A percentile compares a stretch with the other conserved stretches of the same genome.
phyloP scores from a whole-genome alignment of 108 stramenopile genomes.

The Stephanodiscus minutulus region DNA sequence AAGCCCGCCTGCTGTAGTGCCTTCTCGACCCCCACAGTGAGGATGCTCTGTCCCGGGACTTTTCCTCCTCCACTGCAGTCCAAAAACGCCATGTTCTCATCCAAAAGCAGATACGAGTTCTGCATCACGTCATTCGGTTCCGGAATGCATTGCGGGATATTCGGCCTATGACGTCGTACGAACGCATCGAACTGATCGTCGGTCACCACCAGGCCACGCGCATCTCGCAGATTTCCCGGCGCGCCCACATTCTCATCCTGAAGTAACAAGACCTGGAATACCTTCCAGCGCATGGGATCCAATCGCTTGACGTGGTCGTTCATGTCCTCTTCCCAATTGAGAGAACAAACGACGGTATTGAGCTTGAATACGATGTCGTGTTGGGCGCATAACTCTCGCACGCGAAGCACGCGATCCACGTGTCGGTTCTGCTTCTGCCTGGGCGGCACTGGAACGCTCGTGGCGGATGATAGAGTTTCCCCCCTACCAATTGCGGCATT shows the following conservation, averaged over 20 bases:
- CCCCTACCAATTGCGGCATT: constrained; percentile 48
- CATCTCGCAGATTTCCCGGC: constrained; percentile 35
- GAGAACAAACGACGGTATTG: constrained; percentile 52
- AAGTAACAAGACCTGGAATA: constrained; percentile 46
- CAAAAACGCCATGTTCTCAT: constrained; percentile 50
- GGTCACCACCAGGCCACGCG: constrained; percentile 4
- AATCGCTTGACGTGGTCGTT: constrained; percentile 28
- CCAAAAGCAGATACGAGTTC: constrained; percentile 47
- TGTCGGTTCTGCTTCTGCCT: constrained; percentile 31
- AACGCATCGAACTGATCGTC: constrained; percentile 36
- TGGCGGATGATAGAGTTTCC: constrained; percentile 3
- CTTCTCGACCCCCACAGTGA: constrained; percentile 40
- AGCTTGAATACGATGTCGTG: constrained; percentile 50
- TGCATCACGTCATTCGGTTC: constrained; percentile 54
- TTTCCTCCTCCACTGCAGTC: constrained; percentile 47
- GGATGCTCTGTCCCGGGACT: constrained; percentile 32
- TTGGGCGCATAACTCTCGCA: constrained; percentile 32
- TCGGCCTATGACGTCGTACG: constrained; percentile 24
- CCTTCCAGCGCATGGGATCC: constrained; percentile 52
- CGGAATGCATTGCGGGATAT: constrained; percentile 24
- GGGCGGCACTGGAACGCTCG: no score
- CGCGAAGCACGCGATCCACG: constrained; percentile 28
- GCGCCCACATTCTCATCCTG: constrained; percentile 42
- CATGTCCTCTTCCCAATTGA: constrained; percentile 51
- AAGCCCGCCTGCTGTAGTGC: constrained; percentile 44